Percentiles rank a stretch among this genome's conserved stretches.
Conservation (phyloP, 306 rosid species). For the Vigna hirtella region DNA sequence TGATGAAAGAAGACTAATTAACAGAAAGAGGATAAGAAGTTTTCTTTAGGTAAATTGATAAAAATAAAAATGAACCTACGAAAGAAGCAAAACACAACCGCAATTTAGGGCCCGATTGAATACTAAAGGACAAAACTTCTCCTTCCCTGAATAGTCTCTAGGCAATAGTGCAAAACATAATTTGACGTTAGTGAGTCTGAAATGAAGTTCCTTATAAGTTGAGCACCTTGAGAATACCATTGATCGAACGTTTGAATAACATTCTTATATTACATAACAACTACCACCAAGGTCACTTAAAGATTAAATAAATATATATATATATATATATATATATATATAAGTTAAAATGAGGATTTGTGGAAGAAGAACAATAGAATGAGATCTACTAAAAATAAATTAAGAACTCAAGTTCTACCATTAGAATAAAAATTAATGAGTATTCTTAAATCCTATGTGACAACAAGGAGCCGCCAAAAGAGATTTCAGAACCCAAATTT, state of each 20-base stretch:
- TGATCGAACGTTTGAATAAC: background rate
- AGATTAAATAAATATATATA: too few species aligned
- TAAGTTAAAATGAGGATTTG: background rate
- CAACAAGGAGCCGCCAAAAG: background rate
- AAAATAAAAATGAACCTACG: background rate
- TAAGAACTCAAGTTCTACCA: background rate
- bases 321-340: too few species aligned
- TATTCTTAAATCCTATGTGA: background rate
- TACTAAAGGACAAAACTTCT: background rate
- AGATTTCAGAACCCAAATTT: background rate
- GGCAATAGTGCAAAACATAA: background rate
- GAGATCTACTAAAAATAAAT: too few species aligned
- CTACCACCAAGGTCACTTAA: background rate
- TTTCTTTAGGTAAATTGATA: conserved; percentile 7
- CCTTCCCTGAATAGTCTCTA: background rate
- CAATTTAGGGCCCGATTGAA: background rate
- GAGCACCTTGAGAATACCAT: background rate
- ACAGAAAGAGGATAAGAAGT: conserved; percentile 1
- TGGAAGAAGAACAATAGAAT: too few species aligned
- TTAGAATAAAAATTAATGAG: background rate
- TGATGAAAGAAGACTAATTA: background rate
- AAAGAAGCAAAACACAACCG: background rate
- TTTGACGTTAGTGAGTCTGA: background rate
- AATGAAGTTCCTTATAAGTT: background rate
- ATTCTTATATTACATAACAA: background rate